Evolutionary conservation across 768 basidiomycete genomes (phyloP), one percentile per base, ranked within the genome.

Genomic region (Mycena galopus): DNA sequence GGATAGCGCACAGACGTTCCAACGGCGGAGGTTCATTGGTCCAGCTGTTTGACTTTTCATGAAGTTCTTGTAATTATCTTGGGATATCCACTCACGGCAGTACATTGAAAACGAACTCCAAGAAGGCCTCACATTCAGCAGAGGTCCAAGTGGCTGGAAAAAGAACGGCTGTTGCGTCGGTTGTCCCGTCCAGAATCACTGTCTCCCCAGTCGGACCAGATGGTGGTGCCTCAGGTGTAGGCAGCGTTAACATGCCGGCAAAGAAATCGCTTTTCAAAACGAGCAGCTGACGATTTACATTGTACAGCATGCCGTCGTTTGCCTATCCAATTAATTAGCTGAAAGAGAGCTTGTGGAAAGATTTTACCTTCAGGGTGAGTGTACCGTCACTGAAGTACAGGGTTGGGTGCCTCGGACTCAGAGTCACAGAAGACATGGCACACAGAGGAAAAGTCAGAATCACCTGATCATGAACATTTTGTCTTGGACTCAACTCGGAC

Each of bases 31-130:
- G 67, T 3, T 12, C 16, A 2, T 12, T 23, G 9, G 57, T 14
- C 67, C 67, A 69, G 23, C 67, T 69, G 25, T 23, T 23, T 6
- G 6, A n/a, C n/a, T n/a, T n/a, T n/a, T n/a, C n/a, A n/a, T n/a
- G n/a, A n/a, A n/a, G n/a, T n/a, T n/a, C n/a, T n/a, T n/a, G n/a
- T n/a, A n/a, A n/a, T n/a, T n/a, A n/a, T n/a, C n/a, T n/a, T n/a
- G n/a, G n/a, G n/a, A n/a, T n/a, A n/a, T n/a, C n/a, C n/a, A n/a
- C n/a, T n/a, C n/a, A n/a, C n/a, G n/a, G n/a, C n/a, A n/a, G n/a
- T n/a, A n/a, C n/a, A n/a, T n/a, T n/a, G n/a, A n/a, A n/a, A n/a
- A n/a, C n/a, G n/a, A n/a, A n/a, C n/a, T n/a, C n/a, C n/a, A n/a
- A n/a, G n/a, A n/a, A n/a, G n/a, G n/a, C n/a, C n/a, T n/a, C n/a